A percentile compares a stretch with the other conserved stretches of the same genome.
Conservation (phyloP, 345 rosid species). For the Populus tremula region DNA sequence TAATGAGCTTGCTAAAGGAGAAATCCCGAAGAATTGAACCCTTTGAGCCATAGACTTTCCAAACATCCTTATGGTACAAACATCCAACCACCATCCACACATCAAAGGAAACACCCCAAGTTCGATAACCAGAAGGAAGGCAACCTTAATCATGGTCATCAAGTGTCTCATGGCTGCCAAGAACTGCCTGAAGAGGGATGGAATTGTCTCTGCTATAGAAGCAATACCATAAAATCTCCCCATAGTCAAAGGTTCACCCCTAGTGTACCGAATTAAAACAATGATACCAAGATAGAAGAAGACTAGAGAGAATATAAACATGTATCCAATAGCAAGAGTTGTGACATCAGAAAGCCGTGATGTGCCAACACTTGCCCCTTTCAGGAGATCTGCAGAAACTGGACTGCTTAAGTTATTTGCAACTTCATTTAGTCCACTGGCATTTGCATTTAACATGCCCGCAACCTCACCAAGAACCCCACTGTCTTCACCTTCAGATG, state of each 20-base stretch:
- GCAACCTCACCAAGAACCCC: constrained; percentile 56
- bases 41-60: constrained; percentile 92
- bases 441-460: constrained; percentile 60
- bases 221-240: constrained; percentile 87
- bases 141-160: constrained; percentile 99
- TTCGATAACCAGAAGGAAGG: constrained; percentile 94
- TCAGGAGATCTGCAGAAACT: constrained; percentile 58
- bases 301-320: constrained; percentile 65
- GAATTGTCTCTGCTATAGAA: constrained; percentile 78
- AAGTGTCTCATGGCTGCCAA: constrained; percentile 96
- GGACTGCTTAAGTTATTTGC: constrained; percentile 53
- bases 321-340: constrained; percentile 89
- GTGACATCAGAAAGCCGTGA: constrained; percentile 93
- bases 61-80: constrained; percentile 91
- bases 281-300: constrained; percentile 78
- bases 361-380: constrained; percentile 55
- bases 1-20: constrained; percentile 93
- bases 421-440: constrained; percentile 52
- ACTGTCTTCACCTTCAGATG: constrained; percentile 64
- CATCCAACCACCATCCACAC: constrained; percentile 99
- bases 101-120: constrained; percentile 98
- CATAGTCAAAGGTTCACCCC: constrained; percentile 86
- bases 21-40: constrained; percentile 69
- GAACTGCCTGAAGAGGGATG: constrained; percentile 90
- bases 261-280: constrained; percentile 81